Percentiles rank a stretch among this genome's conserved stretches.
Conservation (phyloP, 2,329 filamentous ascomycete genomes). For the Fusarium longipes region DNA sequence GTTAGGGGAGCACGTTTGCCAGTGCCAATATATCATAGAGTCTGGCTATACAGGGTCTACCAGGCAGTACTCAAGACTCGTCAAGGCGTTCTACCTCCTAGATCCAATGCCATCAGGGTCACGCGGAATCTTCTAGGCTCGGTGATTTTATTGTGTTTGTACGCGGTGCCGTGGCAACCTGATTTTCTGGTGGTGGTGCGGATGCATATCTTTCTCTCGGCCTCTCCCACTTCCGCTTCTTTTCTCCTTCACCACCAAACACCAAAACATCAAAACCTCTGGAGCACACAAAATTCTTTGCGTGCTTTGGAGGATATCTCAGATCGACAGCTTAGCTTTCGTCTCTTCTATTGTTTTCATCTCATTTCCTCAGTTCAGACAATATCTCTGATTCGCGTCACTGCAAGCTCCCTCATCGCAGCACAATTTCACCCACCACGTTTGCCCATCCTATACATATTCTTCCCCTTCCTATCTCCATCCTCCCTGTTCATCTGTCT, state of each 20-base stretch:
- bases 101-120: not conserved
- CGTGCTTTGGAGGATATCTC: no score
- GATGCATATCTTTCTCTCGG: slow-evolving; percentile 3
- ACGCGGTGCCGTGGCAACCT: slow-evolving; percentile 6
- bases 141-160: not conserved
- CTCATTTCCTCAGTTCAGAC: not conserved
- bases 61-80: not conserved
- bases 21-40: not conserved
- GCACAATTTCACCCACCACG: not conserved
- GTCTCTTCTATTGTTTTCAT: not conserved
- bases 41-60: not conserved
- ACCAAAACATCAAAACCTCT: not conserved
- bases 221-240: not conserved
- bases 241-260: slow-evolving; percentile 5
- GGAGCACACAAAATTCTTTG: not conserved
- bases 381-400: not conserved
- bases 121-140: not conserved
- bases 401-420: not conserved
- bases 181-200: not conserved
- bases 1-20: no score
- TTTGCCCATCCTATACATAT: not conserved
- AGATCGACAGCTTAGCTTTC: not conserved
- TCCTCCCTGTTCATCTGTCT: not conserved
- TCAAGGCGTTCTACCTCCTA: not conserved
- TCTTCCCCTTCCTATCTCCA: not conserved